These are phyloP conservation scores for Daldinia loculata DNA, from an alignment of 495 filamentous ascomycete genomes.

Conservation along the genomic window DNA sequence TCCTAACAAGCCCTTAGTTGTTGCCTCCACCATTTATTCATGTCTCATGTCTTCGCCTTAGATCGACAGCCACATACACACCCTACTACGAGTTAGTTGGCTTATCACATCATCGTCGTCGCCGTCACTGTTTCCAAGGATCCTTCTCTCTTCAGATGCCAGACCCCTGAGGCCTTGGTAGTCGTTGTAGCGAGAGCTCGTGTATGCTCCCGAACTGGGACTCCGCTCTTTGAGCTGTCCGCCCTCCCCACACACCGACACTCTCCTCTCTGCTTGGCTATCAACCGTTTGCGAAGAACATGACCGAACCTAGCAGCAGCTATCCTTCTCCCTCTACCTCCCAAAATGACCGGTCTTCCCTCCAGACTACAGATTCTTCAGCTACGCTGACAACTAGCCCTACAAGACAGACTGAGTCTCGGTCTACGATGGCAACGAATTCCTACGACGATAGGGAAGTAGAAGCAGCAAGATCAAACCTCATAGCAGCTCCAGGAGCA, in stretches of 20 bases:
- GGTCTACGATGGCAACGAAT: constrained; percentile 29
- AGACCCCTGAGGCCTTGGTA: constrained; percentile 22
- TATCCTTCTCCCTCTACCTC: constrained; percentile 30
- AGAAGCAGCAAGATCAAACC: constrained; percentile 18
- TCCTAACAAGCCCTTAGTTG: constrained; percentile 46
- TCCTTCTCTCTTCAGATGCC: constrained; percentile 9
- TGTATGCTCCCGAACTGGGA: constrained; percentile 34
- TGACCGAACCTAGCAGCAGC: constrained; percentile 26
- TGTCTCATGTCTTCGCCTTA: constrained; percentile 39
- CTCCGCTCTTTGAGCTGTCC: constrained; percentile 34
- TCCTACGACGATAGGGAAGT: constrained; percentile 19
- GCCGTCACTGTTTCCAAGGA: neutral
- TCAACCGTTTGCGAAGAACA: constrained; percentile 36
- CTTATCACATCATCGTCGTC: constrained; percentile 30
- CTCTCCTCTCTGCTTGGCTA: constrained; percentile 6
- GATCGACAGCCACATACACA: constrained; percentile 34
- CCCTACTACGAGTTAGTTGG: constrained; percentile 16
- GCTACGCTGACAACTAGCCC: constrained; percentile 17
- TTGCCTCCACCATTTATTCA: constrained; percentile 42
- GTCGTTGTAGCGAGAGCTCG: constrained; percentile 20
- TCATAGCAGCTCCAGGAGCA: neutral
- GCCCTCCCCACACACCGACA: constrained; percentile 35
- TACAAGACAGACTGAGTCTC: constrained; percentile 17
- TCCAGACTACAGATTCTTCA: constrained; percentile 24
- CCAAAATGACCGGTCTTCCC: constrained; percentile 29